phyloP scores from a whole-genome alignment of 441 rosid species.

The Melastoma candidum region DNA sequence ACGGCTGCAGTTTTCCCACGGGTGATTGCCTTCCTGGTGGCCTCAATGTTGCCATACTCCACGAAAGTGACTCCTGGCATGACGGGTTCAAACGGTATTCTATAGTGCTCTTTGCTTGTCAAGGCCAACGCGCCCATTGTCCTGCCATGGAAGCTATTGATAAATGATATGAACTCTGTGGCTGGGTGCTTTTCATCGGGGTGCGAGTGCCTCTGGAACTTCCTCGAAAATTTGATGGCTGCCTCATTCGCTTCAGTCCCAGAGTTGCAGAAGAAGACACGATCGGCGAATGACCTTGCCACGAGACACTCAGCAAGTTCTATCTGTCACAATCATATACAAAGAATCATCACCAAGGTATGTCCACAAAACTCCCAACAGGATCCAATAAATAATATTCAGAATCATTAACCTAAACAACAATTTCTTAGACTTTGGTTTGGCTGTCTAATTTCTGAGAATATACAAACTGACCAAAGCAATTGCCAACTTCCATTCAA shows the following conservation, averaged over 20 bases:
- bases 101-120: constrained; percentile 81
- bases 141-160: constrained; percentile 88
- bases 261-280: constrained; percentile 76
- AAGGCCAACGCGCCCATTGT: constrained; percentile 73
- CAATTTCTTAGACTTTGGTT: too few relatives aligned
- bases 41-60: constrained; percentile 64
- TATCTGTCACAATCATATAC: constrained; percentile 28
- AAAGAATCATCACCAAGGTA: too few relatives aligned
- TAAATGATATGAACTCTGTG: constrained; percentile 57
- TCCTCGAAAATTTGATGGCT: constrained; percentile 83
- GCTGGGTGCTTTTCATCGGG: constrained; percentile 44
- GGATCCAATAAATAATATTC: too few relatives aligned
- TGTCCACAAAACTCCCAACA: too few relatives aligned
- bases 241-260: constrained; percentile 97
- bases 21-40: constrained; percentile 39
- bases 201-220: constrained; percentile 54
- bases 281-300: constrained; percentile 65
- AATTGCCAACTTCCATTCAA: too few relatives aligned
- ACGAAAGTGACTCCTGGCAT: constrained; percentile 92
- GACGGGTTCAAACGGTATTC: constrained; percentile 83
- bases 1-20: constrained; percentile 69
- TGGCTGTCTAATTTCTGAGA: too few relatives aligned
- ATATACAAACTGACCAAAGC: too few relatives aligned
- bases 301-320: constrained; percentile 78
- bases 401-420: too few relatives aligned